phyloP scores from a whole-genome alignment of 768 basidiomycete genomes.

The Ramaria sp. region DNA sequence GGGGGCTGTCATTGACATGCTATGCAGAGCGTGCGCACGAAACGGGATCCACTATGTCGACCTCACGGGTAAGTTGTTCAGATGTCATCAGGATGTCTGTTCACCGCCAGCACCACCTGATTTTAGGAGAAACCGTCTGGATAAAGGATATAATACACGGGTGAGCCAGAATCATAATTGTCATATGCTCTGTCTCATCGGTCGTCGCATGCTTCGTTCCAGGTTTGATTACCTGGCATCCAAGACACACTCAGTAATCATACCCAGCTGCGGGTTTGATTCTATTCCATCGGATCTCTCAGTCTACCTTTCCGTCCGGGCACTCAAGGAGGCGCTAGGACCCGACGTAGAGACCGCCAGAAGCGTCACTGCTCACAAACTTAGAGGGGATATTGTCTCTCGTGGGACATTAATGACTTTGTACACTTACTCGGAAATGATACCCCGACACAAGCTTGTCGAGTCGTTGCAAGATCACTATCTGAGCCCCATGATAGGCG shows the following conservation, averaged over 20 bases:
- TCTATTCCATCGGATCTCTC: constrained; percentile 67
- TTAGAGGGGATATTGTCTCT: constrained; percentile 42
- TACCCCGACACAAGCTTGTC: constrained; percentile 20
- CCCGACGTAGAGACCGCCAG: constrained; percentile 30
- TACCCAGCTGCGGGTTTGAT: constrained; percentile 72
- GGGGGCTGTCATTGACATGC: neutral
- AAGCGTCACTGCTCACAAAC: constrained; percentile 43
- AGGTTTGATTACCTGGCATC: constrained; percentile 67
- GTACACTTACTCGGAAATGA: constrained; percentile 19
- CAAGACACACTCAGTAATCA: constrained; percentile 60
- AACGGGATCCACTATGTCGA: constrained; percentile 81
- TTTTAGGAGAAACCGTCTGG: constrained; percentile 49
- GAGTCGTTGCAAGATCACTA: constrained; percentile 26
- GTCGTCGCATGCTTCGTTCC: constrained; percentile 9
- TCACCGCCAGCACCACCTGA: neutral
- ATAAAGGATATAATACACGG: constrained; percentile 47
- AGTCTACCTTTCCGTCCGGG: constrained; percentile 57
- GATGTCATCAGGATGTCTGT: neutral
- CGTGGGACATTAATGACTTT: constrained; percentile 49
- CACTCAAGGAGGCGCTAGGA: constrained; percentile 39
- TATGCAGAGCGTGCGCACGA: constrained; percentile 52
- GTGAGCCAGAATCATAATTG: constrained; percentile 22
- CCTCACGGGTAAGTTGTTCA: constrained; percentile 33
- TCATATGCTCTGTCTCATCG: neutral
- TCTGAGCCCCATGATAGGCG: constrained; percentile 31